Evolutionary conservation across 2,329 filamentous ascomycete genomes (phyloP).

Genomic region (Pseudocercospora macadamiae): DNA sequence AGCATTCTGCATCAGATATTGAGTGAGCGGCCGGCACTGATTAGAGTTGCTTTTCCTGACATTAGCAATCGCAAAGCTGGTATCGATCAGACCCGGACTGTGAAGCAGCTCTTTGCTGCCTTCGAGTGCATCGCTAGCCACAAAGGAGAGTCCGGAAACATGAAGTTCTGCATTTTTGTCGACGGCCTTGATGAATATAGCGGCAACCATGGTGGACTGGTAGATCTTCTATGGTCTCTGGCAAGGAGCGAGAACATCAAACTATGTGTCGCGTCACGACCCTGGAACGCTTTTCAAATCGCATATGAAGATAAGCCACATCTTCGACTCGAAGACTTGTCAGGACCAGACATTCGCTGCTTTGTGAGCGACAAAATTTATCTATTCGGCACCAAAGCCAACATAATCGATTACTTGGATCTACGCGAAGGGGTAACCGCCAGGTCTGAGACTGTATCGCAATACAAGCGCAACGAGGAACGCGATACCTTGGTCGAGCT

Average conservation of each 20-base stretch:
- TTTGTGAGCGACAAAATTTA: neutral
- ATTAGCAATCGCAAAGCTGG: neutral
- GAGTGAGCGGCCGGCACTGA: neutral
- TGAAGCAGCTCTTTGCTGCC: neutral
- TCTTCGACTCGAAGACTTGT: neutral
- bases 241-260: constrained; percentile 14
- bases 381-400: neutral
- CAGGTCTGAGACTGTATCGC: neutral
- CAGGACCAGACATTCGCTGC: neutral
- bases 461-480: neutral
- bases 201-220: constrained; percentile 10
- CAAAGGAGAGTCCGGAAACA: neutral
- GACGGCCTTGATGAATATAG: constrained; percentile 26
- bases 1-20: constrained; percentile 18
- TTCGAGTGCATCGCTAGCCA: neutral
- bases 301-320: constrained; percentile 4
- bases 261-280: constrained; percentile 27
- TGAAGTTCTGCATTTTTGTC: constrained; percentile 22
- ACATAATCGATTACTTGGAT: too few species aligned
- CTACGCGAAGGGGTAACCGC: neutral
- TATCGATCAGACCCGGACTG: neutral
- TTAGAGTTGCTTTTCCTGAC: neutral
- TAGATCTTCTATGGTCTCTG: neutral
- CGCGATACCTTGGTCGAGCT: neutral
- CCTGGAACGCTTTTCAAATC: constrained; percentile 25